Evolutionary conservation across 768 basidiomycete species (phyloP).

Genomic region (Coprinopsis cinerea): DNA sequence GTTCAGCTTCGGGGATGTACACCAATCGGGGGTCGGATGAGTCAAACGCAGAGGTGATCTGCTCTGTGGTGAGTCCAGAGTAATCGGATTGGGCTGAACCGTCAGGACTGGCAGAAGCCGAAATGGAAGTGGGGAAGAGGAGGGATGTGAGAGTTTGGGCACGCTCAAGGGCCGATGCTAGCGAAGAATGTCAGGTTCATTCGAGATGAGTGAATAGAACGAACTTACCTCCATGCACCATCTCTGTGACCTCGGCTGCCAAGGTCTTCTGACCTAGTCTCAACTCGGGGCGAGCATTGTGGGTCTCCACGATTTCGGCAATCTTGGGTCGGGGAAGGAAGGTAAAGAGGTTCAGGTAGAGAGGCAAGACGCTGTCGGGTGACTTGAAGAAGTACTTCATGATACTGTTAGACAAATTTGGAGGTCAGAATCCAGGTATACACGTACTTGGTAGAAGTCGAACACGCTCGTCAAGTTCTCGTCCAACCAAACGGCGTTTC

Average conservation of each 20-base stretch:
- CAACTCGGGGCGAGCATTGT: slow-evolving; percentile 50
- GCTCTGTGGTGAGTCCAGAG: slow-evolving; percentile 42
- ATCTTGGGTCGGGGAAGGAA: slow-evolving; percentile 60
- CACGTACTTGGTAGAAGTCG: slow-evolving; percentile 86
- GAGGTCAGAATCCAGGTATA: background rate
- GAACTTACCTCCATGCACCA: slow-evolving; percentile 37
- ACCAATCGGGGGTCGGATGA: slow-evolving; percentile 59
- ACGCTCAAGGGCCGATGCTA: slow-evolving; percentile 32
- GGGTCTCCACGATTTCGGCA: slow-evolving; percentile 46
- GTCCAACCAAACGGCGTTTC: slow-evolving; percentile 93
- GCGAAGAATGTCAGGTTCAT: background rate
- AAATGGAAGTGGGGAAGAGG: slow-evolving; percentile 25
- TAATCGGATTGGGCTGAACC: slow-evolving; percentile 27
- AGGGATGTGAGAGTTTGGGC: slow-evolving; percentile 40
- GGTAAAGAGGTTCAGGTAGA: slow-evolving; percentile 79
- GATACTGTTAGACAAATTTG: background rate
- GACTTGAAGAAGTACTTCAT: slow-evolving; percentile 84
- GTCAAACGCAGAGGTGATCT: slow-evolving; percentile 55
- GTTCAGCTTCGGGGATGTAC: slow-evolving; percentile 41
- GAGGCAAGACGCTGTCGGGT: slow-evolving; percentile 72
- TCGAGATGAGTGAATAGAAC: background rate
- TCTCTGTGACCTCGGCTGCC: slow-evolving; percentile 48
- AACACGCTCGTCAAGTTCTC: slow-evolving; percentile 71
- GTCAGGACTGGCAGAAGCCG: background rate
- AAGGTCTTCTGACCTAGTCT: slow-evolving; percentile 43